Conservation (phyloP, 495 filamentous ascomycete genomes). For the Aspergillus olivimuriae region DNA sequence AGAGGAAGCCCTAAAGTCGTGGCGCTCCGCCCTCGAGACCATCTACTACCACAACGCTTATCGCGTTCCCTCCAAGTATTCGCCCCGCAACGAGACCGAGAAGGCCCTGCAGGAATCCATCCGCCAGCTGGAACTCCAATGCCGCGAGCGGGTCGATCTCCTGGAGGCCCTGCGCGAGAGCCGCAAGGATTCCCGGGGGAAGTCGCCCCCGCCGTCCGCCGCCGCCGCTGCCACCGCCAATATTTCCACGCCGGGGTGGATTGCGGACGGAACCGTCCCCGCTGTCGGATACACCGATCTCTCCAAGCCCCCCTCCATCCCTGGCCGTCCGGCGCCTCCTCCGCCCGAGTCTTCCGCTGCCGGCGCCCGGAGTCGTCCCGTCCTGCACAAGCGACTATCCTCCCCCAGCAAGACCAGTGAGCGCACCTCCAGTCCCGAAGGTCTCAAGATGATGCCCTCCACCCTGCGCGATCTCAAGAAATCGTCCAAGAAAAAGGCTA, state of each 20-base stretch:
- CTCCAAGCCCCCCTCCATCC: slow-evolving; percentile 61
- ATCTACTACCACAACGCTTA: slow-evolving; percentile 85
- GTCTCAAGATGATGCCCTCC: slow-evolving; percentile 70
- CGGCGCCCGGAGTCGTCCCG: slow-evolving; percentile 20
- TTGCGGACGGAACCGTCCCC: slow-evolving; percentile 76
- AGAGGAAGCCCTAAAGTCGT: slow-evolving; percentile 83
- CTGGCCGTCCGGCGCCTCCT: slow-evolving; percentile 48
- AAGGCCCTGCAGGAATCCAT: slow-evolving; percentile 75
- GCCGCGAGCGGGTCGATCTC: slow-evolving; percentile 87
- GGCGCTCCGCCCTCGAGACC: slow-evolving; percentile 84
- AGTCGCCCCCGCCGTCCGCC: slow-evolving; percentile 10
- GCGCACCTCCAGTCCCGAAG: slow-evolving; percentile 75
- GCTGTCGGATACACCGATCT: slow-evolving; percentile 72
- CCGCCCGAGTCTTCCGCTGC: slow-evolving; percentile 4
- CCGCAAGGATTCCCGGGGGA: slow-evolving; percentile 51
- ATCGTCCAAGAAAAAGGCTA: slow-evolving; percentile 42
- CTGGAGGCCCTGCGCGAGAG: slow-evolving; percentile 76
- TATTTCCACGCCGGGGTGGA: slow-evolving; percentile 58
- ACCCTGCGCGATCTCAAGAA: slow-evolving; percentile 70
- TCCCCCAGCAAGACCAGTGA: slow-evolving; percentile 43
- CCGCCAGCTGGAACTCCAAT: slow-evolving; percentile 78
- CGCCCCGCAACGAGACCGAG: slow-evolving; percentile 78
- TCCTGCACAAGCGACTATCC: slow-evolving; percentile 32
- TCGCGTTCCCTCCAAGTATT: slow-evolving; percentile 60
- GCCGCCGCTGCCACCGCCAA: slow-evolving; percentile 10